Conservation (phyloP, 306 rosid genomes). For the Trifolium pratense region DNA sequence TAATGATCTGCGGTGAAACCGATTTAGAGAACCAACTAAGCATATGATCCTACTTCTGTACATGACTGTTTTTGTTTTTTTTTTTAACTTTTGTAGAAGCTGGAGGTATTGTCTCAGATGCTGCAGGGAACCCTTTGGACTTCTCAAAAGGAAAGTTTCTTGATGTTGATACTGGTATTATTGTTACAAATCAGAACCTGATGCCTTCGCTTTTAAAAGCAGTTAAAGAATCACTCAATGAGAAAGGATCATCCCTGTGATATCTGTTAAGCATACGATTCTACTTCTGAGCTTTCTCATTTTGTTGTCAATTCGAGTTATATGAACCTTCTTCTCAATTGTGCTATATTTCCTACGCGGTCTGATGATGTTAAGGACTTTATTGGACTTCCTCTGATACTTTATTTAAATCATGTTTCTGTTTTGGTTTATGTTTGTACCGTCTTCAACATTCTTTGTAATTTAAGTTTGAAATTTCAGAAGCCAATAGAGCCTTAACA, state of each 20-base stretch:
- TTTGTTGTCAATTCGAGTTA: conserved; percentile 26
- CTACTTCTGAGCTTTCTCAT: conserved; percentile 10
- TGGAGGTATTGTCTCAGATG: conserved; percentile 82
- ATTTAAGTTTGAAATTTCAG: background rate
- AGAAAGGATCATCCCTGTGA: conserved; percentile 68
- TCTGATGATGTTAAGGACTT: background rate
- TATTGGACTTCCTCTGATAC: background rate
- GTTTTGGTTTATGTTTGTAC: conserved; percentile 11
- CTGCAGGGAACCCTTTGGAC: conserved; percentile 86
- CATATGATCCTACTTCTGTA: no score
- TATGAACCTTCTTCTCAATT: conserved; percentile 17
- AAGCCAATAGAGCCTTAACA: no score
- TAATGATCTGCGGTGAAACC: background rate
- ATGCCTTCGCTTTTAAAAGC: conserved; percentile 86
- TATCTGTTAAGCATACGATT: conserved; percentile 28
- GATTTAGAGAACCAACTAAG: background rate
- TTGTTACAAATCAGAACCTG: conserved; percentile 83
- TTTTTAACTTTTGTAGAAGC: conserved; percentile 76
- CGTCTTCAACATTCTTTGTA: background rate
- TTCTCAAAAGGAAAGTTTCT: conserved; percentile 87
- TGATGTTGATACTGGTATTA: conserved; percentile 76
- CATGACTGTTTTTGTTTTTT: conserved; percentile 32
- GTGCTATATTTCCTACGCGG: conserved; percentile 11
- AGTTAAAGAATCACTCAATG: conserved; percentile 75
- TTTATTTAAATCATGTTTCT: conserved; percentile 13